A percentile compares a stretch with the other conserved stretches of the same genome.
Conservation (phyloP, 1,139 yeast species). For the Diutina neorugosa region DNA sequence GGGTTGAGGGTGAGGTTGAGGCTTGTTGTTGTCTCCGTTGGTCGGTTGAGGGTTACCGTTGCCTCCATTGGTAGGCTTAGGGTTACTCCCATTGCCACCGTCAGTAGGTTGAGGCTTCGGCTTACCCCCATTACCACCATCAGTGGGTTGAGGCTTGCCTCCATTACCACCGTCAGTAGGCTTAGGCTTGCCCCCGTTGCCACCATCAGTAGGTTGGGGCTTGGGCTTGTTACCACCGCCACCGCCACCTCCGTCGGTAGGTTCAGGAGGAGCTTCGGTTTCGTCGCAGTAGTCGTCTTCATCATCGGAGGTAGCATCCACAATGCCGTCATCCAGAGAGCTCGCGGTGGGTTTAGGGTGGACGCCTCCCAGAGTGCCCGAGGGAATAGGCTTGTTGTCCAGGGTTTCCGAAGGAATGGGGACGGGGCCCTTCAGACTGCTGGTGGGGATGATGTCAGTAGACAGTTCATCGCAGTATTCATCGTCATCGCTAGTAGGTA, state of each 20-base stretch:
- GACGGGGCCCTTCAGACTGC: neutral
- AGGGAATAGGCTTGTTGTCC: neutral
- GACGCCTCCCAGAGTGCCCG: neutral
- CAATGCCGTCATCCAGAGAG: neutral
- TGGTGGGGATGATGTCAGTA: neutral
- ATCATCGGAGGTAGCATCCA: neutral
- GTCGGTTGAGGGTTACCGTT: neutral
- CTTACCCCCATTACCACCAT: neutral
- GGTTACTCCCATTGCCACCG: neutral
- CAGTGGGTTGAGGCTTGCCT: neutral
- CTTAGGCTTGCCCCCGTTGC: neutral
- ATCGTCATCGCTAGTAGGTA: neutral
- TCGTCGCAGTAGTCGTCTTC: neutral
- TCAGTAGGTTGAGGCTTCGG: neutral
- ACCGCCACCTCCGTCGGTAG: neutral
- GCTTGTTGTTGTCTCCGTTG: neutral
- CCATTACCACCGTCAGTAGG: neutral
- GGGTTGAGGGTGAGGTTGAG: neutral
- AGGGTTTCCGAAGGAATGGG: neutral
- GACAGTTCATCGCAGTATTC: constrained; percentile 2
- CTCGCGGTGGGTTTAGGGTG: neutral
- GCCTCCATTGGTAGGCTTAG: neutral
- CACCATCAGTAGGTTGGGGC: neutral
- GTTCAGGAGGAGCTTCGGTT: neutral
- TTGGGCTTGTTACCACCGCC: neutral